Evolutionary conservation across 2,329 filamentous ascomycete genomes (phyloP).

Genomic region (Arthrobotrys musiformis): DNA sequence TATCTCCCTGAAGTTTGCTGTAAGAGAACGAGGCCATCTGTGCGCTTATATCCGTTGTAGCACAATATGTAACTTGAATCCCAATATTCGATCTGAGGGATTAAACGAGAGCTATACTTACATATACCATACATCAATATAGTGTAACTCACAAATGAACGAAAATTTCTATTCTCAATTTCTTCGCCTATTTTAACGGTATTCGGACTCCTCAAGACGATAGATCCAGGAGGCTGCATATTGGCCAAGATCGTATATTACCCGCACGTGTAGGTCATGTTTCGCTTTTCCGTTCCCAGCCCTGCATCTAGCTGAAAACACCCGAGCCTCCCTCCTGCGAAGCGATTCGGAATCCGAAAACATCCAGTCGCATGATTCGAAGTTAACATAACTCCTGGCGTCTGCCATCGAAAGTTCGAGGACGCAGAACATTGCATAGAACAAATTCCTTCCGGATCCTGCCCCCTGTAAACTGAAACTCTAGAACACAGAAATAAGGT

Average conservation of each 20-base stretch:
- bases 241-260: constrained; percentile 14
- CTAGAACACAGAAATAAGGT: constrained; percentile 18
- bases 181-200: constrained; percentile 44
- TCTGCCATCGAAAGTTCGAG: constrained; percentile 25
- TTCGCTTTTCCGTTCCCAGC: background rate
- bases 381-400: background rate
- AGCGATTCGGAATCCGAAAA: constrained; percentile 43
- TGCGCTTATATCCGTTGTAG: background rate
- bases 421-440: constrained; percentile 15
- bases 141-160: background rate
- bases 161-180: background rate
- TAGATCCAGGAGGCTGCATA: constrained; percentile 1
- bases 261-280: constrained; percentile 8
- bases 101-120: constrained; percentile 5
- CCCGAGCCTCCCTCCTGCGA: constrained; percentile 4
- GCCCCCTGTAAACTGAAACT: constrained; percentile 32
- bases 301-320: constrained; percentile 22
- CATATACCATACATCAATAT: constrained; percentile 1
- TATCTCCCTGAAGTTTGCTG: background rate
- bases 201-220: constrained; percentile 20
- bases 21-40: background rate
- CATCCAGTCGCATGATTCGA: constrained; percentile 1
- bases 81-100: background rate
- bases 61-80: constrained; percentile 5
- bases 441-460: too few relatives aligned